Percentiles rank a stretch among this genome's conserved stretches.
Conservation (phyloP, 768 basidiomycete species). For the Phlebiopsis flavidoalba region DNA sequence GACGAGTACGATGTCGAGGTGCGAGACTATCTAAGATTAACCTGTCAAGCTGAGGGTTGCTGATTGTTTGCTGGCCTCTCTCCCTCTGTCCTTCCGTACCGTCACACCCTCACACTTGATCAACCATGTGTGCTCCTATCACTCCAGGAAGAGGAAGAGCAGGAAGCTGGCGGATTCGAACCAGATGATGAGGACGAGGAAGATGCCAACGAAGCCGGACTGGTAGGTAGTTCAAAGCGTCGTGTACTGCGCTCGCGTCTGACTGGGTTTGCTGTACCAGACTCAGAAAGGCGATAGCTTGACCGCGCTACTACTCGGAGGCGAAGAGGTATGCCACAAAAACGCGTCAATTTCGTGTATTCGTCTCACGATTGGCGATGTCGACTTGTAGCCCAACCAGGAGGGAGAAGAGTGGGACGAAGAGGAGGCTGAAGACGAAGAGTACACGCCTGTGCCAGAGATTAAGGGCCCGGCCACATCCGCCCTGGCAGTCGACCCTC, state of each 20-base stretch:
- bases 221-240: constrained; percentile 9
- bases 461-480: constrained; percentile 9
- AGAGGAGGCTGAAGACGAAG: constrained; percentile 25
- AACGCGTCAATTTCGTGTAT: neutral
- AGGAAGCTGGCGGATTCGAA: constrained; percentile 11
- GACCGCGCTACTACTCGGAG: constrained; percentile 23
- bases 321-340: constrained; percentile 6
- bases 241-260: neutral
- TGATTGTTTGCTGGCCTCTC: neutral
- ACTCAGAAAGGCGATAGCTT: constrained; percentile 16
- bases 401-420: constrained; percentile 20
- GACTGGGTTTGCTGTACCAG: neutral
- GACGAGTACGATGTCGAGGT: constrained; percentile 26
- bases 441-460: constrained; percentile 12
- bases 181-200: constrained; percentile 21
- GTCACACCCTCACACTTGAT: neutral
- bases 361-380: neutral
- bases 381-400: neutral
- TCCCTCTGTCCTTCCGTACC: neutral
- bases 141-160: constrained; percentile 21
- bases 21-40: neutral
- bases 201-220: constrained; percentile 12
- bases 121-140: neutral
- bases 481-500: constrained; percentile 2
- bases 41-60: neutral